phyloP scores from a whole-genome alignment of 257 asterid genomes.

The Solanum pinnatisectum region DNA sequence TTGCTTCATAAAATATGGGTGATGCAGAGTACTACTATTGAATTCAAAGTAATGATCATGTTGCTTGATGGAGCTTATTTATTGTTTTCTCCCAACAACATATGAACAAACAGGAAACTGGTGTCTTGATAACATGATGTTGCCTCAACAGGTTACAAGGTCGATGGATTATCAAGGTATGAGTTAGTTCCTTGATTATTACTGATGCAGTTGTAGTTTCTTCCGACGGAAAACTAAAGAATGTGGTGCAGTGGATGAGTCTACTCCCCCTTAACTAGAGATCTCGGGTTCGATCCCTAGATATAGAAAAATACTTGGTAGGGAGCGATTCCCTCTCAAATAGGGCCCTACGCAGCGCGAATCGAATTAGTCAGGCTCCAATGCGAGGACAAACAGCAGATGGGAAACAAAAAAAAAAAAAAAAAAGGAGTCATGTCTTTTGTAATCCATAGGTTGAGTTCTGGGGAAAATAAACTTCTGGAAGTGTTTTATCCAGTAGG shows the following conservation, averaged over 20 bases:
- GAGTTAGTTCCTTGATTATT: background rate
- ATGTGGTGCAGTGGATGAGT: too few species aligned
- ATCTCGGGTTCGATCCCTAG: too few species aligned
- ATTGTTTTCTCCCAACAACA: background rate
- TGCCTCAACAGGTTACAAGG: background rate
- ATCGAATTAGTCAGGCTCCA: too few species aligned
- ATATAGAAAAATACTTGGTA: too few species aligned
- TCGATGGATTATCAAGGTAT: background rate
- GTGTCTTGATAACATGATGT: background rate
- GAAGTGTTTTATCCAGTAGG: background rate
- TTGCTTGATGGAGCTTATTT: background rate
- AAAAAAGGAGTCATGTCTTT: background rate
- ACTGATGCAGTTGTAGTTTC: background rate
- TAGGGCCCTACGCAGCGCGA: too few species aligned
- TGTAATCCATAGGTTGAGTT: background rate
- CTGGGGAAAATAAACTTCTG: background rate
- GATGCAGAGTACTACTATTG: background rate
- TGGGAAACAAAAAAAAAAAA: too few species aligned
- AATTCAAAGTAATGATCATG: background rate
- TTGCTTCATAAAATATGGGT: slow-evolving; percentile 11
- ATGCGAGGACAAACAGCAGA: too few species aligned
- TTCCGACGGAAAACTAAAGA: background rate
- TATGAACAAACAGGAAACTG: background rate
- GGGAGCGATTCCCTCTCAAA: too few species aligned
- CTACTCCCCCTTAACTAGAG: too few species aligned